These are phyloP conservation scores for Candida loeiensis DNA, from an alignment of 805 yeast genomes.

Conservation along the genomic window DNA sequence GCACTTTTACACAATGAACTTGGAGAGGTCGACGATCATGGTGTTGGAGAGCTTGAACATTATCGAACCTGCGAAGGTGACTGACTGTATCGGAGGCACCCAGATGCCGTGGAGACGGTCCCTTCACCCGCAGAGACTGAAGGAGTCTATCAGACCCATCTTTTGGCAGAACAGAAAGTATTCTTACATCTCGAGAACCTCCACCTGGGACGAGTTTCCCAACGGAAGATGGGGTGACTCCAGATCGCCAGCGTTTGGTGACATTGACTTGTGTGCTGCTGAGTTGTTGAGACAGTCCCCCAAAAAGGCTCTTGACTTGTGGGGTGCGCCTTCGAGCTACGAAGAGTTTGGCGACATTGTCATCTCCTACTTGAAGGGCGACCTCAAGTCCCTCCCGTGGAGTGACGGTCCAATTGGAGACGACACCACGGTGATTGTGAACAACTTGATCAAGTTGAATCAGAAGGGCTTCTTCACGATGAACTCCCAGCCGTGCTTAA, in stretches of 20 bases:
- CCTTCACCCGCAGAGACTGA: conserved; percentile 70
- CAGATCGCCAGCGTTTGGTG: conserved; percentile 95
- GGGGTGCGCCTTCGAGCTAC: conserved; percentile 75
- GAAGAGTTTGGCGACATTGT: conserved; percentile 63
- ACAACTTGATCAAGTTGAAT: conserved; percentile 62
- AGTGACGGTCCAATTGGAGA: conserved; percentile 83
- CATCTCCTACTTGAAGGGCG: conserved; percentile 66
- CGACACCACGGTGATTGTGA: conserved; percentile 64
- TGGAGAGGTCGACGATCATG: conserved; percentile 88
- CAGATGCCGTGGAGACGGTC: conserved; percentile 89
- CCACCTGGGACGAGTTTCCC: conserved; percentile 97
- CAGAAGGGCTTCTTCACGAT: conserved; percentile 69
- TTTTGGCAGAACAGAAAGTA: conserved; percentile 95
- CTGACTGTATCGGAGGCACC: conserved; percentile 10
- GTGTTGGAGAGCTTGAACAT: conserved; percentile 72
- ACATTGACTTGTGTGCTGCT: conserved; percentile 76
- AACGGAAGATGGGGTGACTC: conserved; percentile 99
- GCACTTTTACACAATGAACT: conserved; percentile 96
- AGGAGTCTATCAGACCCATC: conserved; percentile 86
- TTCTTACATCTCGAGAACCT: conserved; percentile 83
- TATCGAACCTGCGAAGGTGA: conserved; percentile 41
- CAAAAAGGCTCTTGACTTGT: conserved; percentile 72
- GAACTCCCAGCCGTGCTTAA: conserved; percentile 92
- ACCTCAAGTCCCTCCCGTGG: conserved; percentile 83
- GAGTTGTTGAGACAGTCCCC: conserved; percentile 79